Evolutionary conservation across 2,329 filamentous ascomycete species (phyloP).

Genomic region (Diplocarpon mali): DNA sequence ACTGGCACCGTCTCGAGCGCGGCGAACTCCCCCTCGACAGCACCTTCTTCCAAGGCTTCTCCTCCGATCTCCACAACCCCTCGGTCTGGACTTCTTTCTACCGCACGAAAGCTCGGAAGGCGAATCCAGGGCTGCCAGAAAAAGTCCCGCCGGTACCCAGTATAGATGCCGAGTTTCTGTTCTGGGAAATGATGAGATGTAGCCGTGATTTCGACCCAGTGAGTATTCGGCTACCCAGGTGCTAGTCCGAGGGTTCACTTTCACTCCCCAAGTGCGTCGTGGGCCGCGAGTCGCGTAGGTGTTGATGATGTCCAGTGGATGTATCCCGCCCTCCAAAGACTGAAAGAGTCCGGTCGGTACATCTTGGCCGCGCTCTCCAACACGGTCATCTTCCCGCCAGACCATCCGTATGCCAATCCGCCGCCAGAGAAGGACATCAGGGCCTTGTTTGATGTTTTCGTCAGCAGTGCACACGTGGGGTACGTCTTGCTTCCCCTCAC

Average conservation of each 20-base stretch:
- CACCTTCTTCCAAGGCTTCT: constrained; percentile 67
- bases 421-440: constrained; percentile 46
- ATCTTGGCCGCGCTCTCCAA: constrained; percentile 80
- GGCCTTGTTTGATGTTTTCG: constrained; percentile 71
- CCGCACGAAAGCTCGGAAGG: constrained; percentile 6
- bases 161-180: constrained; percentile 69
- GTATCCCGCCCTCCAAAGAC: constrained; percentile 64
- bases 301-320: constrained; percentile 42
- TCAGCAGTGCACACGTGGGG: constrained; percentile 37
- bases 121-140: constrained; percentile 29
- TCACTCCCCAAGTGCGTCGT: too few species aligned
- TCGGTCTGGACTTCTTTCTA: constrained; percentile 45
- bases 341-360: constrained; percentile 54
- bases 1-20: constrained; percentile 81
- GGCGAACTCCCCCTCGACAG: constrained; percentile 69
- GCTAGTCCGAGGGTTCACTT: too few species aligned
- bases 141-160: constrained; percentile 49
- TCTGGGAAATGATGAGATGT: constrained; percentile 81
- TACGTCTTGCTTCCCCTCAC: background rate
- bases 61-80: constrained; percentile 56
- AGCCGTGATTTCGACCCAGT: constrained; percentile 59
- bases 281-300: too few species aligned
- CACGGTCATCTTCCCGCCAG: constrained; percentile 73
- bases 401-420: constrained; percentile 53
- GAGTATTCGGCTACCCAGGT: too few species aligned